Evolutionary conservation across 768 basidiomycete species (phyloP), one percentile per base, ranked within the genome.

Genomic region (Pleurotus tuoliensis): DNA sequence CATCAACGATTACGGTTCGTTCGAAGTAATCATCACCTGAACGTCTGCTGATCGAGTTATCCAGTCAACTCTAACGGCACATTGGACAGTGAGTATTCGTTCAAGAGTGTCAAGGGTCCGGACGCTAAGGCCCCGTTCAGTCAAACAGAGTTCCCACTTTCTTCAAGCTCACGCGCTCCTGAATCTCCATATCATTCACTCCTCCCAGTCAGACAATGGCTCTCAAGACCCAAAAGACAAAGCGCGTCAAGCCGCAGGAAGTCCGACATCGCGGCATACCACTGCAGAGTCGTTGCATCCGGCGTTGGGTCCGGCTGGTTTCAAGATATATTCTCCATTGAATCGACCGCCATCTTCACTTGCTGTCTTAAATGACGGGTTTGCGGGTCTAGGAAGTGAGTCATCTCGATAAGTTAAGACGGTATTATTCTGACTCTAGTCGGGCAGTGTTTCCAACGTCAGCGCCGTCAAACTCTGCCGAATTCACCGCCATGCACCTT

Each of bases 111-210:
- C 30, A 34, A 34, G 2, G 9, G 30, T 11, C 12, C 55, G n/a
- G 37, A 55, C 37, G 53, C 50, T 40, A 15, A 58, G 15, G 8
- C 38, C 45, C 57, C 38, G 59, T 56, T 48, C 60, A 92, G 89
- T 91, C 67, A 85, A 84, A 63, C 86, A 88, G 63, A 84, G 86
- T 57, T 89, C 90, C 0, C 88, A 90, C 64, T 93, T 91, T 73
- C 80, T 93, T 20, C 92, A 93, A 72, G 92, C 92, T 0, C 88
- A 93, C 57, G 79, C 90, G 0, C 74, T 91, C 1, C 80, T 94
- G 55, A 93, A 94, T 61, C 80, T 94, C 12, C 92, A 94, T 66
- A 88, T 94, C 67, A 89, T 94, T 52, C 90, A 93, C 63, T 87
- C 90, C 2, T 86, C 87, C 1, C 88, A 91, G 65, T 71, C 82